Percentiles rank a stretch among this genome's conserved stretches.
These are phyloP conservation scores for Mortierella sp. DNA, from an alignment of 371 early-diverging fungal genomes.

Conservation along the genomic window DNA sequence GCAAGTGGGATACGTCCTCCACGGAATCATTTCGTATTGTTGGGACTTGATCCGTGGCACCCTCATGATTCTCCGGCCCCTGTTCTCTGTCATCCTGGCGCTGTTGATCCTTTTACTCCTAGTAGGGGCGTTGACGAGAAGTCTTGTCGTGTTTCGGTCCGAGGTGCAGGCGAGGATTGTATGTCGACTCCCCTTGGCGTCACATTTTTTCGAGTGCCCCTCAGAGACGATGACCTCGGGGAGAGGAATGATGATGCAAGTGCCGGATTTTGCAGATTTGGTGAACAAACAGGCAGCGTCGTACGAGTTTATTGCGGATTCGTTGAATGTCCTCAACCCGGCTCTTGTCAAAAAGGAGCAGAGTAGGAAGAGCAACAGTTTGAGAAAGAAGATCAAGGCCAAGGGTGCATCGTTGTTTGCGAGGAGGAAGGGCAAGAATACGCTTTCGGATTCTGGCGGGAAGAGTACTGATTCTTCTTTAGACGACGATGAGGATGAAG, in stretches of 20 bases:
- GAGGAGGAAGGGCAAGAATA: not conserved
- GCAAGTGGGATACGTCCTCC: conserved; percentile 23
- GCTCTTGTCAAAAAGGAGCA: not conserved
- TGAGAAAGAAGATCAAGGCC: conserved; percentile 4
- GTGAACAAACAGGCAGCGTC: conserved; percentile 38
- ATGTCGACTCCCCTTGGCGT: conserved; percentile 26
- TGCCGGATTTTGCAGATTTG: conserved; percentile 43
- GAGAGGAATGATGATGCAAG: conserved; percentile 6
- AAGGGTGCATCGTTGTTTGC: not conserved
- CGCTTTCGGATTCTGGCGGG: not conserved
- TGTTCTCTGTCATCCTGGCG: conserved; percentile 43
- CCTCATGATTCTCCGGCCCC: conserved; percentile 31
- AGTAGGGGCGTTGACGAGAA: conserved; percentile 12
- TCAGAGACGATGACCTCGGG: not conserved
- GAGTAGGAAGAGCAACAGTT: not conserved
- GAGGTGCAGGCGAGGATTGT: conserved; percentile 27
- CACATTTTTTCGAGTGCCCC: conserved; percentile 23
- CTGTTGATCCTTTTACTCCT: conserved; percentile 1
- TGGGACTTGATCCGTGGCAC: conserved; percentile 25
- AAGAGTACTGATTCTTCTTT: not conserved
- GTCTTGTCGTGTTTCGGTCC: conserved; percentile 22
- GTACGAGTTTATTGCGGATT: conserved; percentile 22
- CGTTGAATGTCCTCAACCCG: conserved; percentile 25
- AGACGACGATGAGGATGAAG: not conserved
- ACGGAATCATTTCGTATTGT: conserved; percentile 21